These are phyloP conservation scores for Blastocystis sp. DNA, from an alignment of 352 stramenopile species.

Conservation along the genomic window DNA sequence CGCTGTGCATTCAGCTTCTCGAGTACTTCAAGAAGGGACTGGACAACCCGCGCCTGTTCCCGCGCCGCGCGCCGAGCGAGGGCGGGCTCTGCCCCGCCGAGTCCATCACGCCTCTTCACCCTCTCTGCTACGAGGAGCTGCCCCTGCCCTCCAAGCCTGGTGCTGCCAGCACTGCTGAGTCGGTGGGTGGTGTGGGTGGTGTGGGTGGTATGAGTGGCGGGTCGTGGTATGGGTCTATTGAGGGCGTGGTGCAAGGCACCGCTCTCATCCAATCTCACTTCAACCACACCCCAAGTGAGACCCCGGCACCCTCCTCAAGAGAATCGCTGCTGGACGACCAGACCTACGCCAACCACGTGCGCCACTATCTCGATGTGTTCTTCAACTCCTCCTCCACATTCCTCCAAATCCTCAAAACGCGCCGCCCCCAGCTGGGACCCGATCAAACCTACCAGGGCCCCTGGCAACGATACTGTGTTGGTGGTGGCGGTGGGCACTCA, in stretches of 20 bases:
- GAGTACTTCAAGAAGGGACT: not conserved
- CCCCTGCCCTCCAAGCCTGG: not conserved
- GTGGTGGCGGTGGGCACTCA: not conserved
- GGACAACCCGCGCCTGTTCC: not conserved
- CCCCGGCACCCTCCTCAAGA: not conserved
- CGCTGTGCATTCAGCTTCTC: not conserved
- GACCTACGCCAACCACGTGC: not conserved
- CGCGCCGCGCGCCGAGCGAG: not conserved
- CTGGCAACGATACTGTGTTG: not conserved
- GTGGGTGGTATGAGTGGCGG: too few species aligned
- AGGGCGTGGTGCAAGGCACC: not conserved
- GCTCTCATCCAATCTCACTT: not conserved
- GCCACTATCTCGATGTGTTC: not conserved
- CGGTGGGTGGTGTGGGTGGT: too few species aligned
- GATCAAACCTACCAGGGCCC: not conserved
- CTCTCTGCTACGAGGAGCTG: not conserved
- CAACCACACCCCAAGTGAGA: too few species aligned
- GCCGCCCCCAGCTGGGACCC: not conserved
- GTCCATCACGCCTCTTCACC: not conserved
- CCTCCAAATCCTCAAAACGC: not conserved
- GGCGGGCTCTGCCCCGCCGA: not conserved
- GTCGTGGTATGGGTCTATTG: not conserved
- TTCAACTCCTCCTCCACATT: not conserved
- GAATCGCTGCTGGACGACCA: not conserved
- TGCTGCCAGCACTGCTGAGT: too few species aligned